Evolutionary conservation across 1,284 basidiomycete species (phyloP), one percentile per base, ranked within the genome.

Genomic region (Leccinum variabile): DNA sequence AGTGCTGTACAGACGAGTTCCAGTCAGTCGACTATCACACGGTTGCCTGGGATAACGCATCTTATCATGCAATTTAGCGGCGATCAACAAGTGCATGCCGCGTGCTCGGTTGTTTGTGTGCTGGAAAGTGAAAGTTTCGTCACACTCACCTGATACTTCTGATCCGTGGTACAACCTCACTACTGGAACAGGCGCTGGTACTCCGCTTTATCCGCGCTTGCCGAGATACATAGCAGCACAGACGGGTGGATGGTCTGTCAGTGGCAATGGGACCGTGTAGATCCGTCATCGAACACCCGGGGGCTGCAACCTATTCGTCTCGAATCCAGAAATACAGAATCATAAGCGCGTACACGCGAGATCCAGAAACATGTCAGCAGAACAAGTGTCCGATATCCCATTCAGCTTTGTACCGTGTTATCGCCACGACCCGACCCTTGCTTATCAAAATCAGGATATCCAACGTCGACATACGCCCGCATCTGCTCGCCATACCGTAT

Each of bases 391-490:
- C 18, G 7, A 41, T 39, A 49, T 49, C 18, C n/a, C 11, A 22
- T 22, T 49, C 18, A 52, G 13, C 13, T 41, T 37, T 41, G 16
- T n/a, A 14, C 10, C 16, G 44, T 39, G 6, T 55, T n/a, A 25
- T 53, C 30, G 2, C 35, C 30, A 4, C 14, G 8, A 6, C 28
- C 18, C 16, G 9, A 33, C 30, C 8, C 18, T 8, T 14, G 56
- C 1, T 33, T 16, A 10, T 59, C 44, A 32, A 72, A 73, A 54
- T 72, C 55, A 9, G 75, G 71, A 55, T 75, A 84, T 11, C 78
- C 82, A 4, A 84, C 70, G 67, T 83, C 80, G 18, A 78, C 69
- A 71, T 76, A 82, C 3, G 77, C 78, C n/a, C 82, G 74, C 79
- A 84, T 79, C 39, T 71, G 68, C 30, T 76, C 76, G 2, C 82